phyloP scores from a whole-genome alignment of 352 stramenopile genomes.

The Phytophthora rubi region DNA sequence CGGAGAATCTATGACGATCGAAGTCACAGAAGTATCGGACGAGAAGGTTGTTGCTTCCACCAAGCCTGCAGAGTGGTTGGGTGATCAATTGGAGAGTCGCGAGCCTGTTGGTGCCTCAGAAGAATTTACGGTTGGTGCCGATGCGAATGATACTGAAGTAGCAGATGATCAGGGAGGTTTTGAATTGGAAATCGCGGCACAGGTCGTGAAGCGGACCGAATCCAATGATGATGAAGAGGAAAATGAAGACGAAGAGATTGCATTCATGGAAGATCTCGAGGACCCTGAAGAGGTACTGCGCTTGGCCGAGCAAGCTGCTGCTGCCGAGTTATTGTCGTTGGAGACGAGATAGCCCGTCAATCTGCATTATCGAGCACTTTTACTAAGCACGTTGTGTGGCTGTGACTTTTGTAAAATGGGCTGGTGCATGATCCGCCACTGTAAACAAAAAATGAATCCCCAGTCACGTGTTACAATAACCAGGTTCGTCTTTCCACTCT shows the following conservation, averaged over 20 bases:
- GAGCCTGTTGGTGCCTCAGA: not conserved
- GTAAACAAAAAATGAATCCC: too few species aligned
- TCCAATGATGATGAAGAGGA: not conserved
- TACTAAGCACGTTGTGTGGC: too few species aligned
- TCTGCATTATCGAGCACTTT: not conserved
- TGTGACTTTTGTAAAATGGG: too few species aligned
- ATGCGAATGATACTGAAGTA: too few species aligned
- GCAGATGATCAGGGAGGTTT: not conserved
- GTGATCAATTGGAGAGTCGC: not conserved
- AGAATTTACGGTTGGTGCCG: not conserved
- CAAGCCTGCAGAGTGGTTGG: constrained; percentile 2
- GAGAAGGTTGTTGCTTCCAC: not conserved
- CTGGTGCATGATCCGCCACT: too few species aligned
- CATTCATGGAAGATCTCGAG: constrained; percentile 44
- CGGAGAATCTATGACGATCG: constrained; percentile 25
- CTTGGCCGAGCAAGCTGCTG: constrained; percentile 41
- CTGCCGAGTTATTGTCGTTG: constrained; percentile 19
- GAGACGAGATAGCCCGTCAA: constrained; percentile 14
- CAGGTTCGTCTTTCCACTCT: constrained; percentile 25
- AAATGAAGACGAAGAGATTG: constrained; percentile 30
- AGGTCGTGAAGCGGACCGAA: not conserved
- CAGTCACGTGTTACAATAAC: constrained; percentile 23
- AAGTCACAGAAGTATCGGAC: constrained; percentile 21
- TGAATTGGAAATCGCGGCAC: not conserved
- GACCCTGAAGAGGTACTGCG: constrained; percentile 35